Base-by-base conservation (phyloP, 2,329 filamentous ascomycete species). In the Paecilomyces fulvus region DNA sequence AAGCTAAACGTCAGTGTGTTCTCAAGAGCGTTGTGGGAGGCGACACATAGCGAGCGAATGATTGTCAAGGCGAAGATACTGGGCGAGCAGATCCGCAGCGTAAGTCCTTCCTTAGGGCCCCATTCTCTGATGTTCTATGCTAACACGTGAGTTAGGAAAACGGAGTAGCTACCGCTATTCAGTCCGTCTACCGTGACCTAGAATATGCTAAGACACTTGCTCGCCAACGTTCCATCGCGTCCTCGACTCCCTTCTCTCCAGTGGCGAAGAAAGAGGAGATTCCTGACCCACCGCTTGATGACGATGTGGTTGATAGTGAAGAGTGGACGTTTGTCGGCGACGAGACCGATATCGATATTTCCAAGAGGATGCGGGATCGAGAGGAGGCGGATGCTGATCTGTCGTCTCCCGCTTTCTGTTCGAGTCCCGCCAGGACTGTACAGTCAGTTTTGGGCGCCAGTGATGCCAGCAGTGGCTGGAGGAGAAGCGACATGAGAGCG, bases 311-410 rank as follows among this genome's bases (percentile, higher is more conserved):
- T 30, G 85, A 86, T 11, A 86, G 88, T 59, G 86, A 89, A 65
- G 90, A 95, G 69, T 97, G 92, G 92, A 96, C 92, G 0, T 90
- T 96, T 72, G 82, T 96, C 20, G 90, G 89, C 30, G 80, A 83
- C 30, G 80, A 82, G 46, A 75, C 72, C 21, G 81, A 82, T 58
- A 67, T 74, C 7, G 74, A 78, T 17, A 63, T 75, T 21, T 64
- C 67, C 43, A 72, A 66, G 58, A 65, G 65, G 49, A 61, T 70
- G 50, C 71, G 69, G 37, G 68, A 70, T 17, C 61, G 66, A n/a
- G 33, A 49, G 20, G 37, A 30, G 6, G 10, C 37, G 20, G 37
- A 49, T 10, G 12, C 21, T 49, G 48, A 49, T 49, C 23, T 49
- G 48, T n/a, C 48, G 6, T 12, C 48, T 8, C n/a, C 37, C n/a